Evolutionary conservation across 2,329 filamentous ascomycete genomes (phyloP).

Genomic region (Talaromyces atroroseus): DNA sequence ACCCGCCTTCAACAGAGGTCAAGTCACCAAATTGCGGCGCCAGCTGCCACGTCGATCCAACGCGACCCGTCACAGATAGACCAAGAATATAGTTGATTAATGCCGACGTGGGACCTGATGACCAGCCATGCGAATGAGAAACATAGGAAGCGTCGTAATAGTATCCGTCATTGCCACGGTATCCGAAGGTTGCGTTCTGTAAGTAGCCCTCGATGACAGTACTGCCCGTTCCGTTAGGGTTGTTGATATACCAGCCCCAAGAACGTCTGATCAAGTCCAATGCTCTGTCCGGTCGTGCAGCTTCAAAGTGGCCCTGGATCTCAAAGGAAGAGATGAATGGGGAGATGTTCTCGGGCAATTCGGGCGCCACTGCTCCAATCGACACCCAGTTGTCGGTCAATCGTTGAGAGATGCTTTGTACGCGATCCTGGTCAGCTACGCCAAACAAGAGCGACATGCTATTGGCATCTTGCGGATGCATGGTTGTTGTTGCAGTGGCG

Average conservation of each 20-base stretch:
- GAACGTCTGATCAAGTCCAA: constrained; percentile 51
- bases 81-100: constrained; percentile 44
- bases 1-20: constrained; percentile 40
- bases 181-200: constrained; percentile 52
- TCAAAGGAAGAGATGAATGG: constrained; percentile 57
- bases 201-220: constrained; percentile 58
- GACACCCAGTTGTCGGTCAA: constrained; percentile 51
- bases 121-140: constrained; percentile 42
- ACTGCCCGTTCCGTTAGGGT: constrained; percentile 53
- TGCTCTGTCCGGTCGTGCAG: constrained; percentile 46
- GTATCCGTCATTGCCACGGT: constrained; percentile 51
- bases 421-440: constrained; percentile 34
- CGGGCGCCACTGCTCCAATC: constrained; percentile 52
- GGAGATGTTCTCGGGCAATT: constrained; percentile 54
- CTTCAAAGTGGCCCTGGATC: constrained; percentile 52
- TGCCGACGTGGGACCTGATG: constrained; percentile 37
- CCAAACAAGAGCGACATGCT: constrained; percentile 50
- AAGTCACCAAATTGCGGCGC: constrained; percentile 43
- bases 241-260: constrained; percentile 58
- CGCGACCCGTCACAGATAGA: constrained; percentile 34
- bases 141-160: constrained; percentile 42
- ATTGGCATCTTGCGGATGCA: constrained; percentile 59
- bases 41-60: constrained; percentile 40
- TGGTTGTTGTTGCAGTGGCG: constrained; percentile 42
- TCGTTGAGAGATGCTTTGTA: constrained; percentile 39